phyloP scores from a whole-genome alignment of 108 stramenopile genomes.

The Epithemia pelagica region DNA sequence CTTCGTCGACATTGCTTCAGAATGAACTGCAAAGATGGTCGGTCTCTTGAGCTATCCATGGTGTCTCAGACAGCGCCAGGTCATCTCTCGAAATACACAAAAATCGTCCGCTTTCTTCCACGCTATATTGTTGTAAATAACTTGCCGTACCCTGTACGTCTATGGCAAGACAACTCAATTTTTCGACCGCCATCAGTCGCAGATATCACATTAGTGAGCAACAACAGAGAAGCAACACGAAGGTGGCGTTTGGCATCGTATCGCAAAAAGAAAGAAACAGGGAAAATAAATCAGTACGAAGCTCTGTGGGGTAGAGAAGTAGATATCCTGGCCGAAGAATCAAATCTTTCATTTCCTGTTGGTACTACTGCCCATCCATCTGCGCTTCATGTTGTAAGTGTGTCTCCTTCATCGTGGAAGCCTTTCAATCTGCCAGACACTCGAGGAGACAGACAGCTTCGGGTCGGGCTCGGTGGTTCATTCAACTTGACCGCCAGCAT shows the following conservation, averaged over 20 bases:
- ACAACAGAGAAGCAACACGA: constrained; percentile 4
- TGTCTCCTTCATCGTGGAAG: constrained; percentile 41
- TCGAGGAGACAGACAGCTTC: constrained; percentile 60
- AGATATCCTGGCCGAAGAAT: constrained; percentile 12
- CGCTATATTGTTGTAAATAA: constrained; percentile 84
- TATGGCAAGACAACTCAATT: constrained; percentile 90
- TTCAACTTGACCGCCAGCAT: constrained; percentile 75
- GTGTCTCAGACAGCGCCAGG: constrained; percentile 86
- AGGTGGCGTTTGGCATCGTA: constrained; percentile 37
- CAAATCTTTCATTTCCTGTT: constrained; percentile 17
- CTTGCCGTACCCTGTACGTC: constrained; percentile 54
- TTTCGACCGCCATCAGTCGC: constrained; percentile 40
- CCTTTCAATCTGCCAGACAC: constrained; percentile 82
- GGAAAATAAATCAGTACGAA: constrained; percentile 58
- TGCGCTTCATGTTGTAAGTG: constrained; percentile 57
- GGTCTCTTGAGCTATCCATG: constrained; percentile 78
- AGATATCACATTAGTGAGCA: background rate
- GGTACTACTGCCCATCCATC: constrained; percentile 69
- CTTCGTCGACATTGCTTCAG: constrained; percentile 15
- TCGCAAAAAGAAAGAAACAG: constrained; percentile 14
- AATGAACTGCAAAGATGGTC: constrained; percentile 78
- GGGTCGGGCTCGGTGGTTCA: constrained; percentile 56
- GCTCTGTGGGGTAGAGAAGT: constrained; percentile 48
- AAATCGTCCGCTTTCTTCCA: constrained; percentile 89
- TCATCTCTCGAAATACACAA: constrained; percentile 83